These are phyloP conservation scores for Cymbopogon flexuosus DNA, from an alignment of 202 grass and related monocot genomes.

Conservation along the genomic window DNA sequence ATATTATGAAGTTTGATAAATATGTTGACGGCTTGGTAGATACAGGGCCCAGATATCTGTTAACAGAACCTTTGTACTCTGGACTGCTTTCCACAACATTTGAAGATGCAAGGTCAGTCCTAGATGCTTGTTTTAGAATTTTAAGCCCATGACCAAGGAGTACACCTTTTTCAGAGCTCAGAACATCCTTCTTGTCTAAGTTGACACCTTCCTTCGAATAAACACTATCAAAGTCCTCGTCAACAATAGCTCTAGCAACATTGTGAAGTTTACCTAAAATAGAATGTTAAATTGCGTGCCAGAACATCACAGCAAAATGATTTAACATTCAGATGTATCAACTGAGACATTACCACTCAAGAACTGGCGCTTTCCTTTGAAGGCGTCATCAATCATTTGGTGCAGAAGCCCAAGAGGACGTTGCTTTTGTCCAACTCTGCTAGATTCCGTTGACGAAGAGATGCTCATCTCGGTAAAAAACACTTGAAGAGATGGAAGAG, in stretches of 20 bases:
- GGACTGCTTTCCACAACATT: slow-evolving; percentile 42
- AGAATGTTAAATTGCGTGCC: slow-evolving; percentile 24
- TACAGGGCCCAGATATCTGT: slow-evolving; percentile 62
- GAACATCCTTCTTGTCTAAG: slow-evolving; percentile 53
- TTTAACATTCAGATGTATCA: slow-evolving; percentile 35
- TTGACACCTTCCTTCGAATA: slow-evolving; percentile 50
- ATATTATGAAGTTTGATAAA: slow-evolving; percentile 95
- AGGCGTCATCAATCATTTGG: slow-evolving; percentile 95
- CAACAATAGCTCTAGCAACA: slow-evolving; percentile 88
- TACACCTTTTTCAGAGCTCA: slow-evolving; percentile 60
- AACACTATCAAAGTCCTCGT: slow-evolving; percentile 66
- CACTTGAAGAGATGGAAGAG: slow-evolving; percentile 62
- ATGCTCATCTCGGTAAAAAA: slow-evolving; percentile 47
- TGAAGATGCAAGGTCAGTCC: slow-evolving; percentile 44
- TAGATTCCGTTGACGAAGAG: slow-evolving; percentile 62
- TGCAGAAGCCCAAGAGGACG: slow-evolving; percentile 84
- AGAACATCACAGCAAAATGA: slow-evolving; percentile 31
- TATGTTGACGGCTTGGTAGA: slow-evolving; percentile 80
- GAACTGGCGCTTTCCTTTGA: slow-evolving; percentile 91
- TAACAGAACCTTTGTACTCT: slow-evolving; percentile 68
- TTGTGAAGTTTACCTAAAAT: slow-evolving; percentile 94
- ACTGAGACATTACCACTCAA: slow-evolving; percentile 65
- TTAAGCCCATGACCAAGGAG: slow-evolving; percentile 74
- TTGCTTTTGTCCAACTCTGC: slow-evolving; percentile 88
- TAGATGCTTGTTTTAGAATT: slow-evolving; percentile 63